Evolutionary conservation across 176 grass and related monocot genomes (phyloP).

Genomic region (Aegilops longissima): DNA sequence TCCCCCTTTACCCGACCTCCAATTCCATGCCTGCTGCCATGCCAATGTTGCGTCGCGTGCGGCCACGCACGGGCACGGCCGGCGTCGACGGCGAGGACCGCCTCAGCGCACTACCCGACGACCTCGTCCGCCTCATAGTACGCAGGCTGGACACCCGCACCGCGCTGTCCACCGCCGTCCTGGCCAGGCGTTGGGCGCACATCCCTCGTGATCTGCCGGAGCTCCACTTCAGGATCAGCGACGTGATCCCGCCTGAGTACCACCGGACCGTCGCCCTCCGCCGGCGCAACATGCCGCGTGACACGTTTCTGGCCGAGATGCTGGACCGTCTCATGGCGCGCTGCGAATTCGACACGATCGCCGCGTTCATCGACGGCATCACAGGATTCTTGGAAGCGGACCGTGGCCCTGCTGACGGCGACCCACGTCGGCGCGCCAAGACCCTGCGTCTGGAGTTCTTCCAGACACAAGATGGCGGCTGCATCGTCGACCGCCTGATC

Average conservation of each 20-base stretch:
- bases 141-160: neutral
- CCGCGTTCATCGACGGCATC: neutral
- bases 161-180: neutral
- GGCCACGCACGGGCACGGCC: too few relatives aligned
- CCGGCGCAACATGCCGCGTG: neutral
- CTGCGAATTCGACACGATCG: neutral
- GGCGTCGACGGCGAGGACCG: neutral
- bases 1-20: too few relatives aligned
- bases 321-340: neutral
- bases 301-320: neutral
- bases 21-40: neutral
- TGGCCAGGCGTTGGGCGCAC: neutral
- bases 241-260: neutral
- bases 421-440: neutral
- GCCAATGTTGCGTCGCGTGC: neutral
- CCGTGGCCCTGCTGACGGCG: too few relatives aligned
- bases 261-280: neutral
- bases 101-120: neutral
- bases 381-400: neutral
- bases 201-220: neutral
- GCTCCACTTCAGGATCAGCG: neutral
- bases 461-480: neutral
- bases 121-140: neutral
- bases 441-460: conserved; percentile 21
- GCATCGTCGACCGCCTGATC: neutral